Percentiles rank a stretch among this genome's conserved stretches.
Evolutionary conservation across 768 basidiomycete species (phyloP).

Genomic region (Xerocomellus amylosporus): DNA sequence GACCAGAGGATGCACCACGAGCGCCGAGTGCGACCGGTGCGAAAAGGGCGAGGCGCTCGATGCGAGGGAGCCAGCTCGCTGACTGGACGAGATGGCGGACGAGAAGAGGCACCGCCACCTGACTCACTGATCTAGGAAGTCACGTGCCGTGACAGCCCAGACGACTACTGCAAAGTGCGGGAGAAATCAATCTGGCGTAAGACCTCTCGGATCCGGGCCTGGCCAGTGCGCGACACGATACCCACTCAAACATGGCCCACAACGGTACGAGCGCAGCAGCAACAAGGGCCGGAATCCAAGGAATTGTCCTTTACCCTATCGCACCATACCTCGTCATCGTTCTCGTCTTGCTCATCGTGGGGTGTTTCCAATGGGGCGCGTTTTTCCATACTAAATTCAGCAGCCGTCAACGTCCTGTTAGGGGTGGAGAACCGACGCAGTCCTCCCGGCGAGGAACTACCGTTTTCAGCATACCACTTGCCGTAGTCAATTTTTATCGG

Average conservation of each 20-base stretch:
- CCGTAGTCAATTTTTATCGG: constrained; percentile 35
- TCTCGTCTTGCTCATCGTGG: constrained; percentile 12
- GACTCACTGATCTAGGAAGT: too few relatives aligned
- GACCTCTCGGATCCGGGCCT: constrained; percentile 11
- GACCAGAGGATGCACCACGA: too few relatives aligned
- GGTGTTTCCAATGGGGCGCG: constrained; percentile 19
- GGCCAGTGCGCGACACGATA: not conserved
- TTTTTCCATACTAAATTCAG: constrained; percentile 13
- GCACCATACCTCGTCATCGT: constrained; percentile 13
- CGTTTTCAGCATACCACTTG: constrained; percentile 26
- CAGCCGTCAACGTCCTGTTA: constrained; percentile 2
- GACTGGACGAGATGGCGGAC: too few relatives aligned
- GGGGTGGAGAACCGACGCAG: constrained; percentile 2
- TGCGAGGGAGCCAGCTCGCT: too few relatives aligned
- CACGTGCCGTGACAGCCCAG: too few relatives aligned
- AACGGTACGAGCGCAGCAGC: not conserved
- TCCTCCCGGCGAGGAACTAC: constrained; percentile 9
- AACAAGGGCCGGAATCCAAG: not conserved
- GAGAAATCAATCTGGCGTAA: constrained; percentile 1
- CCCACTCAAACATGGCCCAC: not conserved
- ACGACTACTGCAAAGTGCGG: not conserved
- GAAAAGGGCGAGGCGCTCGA: too few relatives aligned
- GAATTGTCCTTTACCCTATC: constrained; percentile 17
- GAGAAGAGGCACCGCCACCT: too few relatives aligned
- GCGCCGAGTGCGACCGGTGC: too few relatives aligned